A percentile compares a stretch with the other conserved stretches of the same genome.
These are phyloP conservation scores for Fusarium sp. DNA, from an alignment of 2,329 filamentous ascomycete genomes.

Conservation along the genomic window DNA sequence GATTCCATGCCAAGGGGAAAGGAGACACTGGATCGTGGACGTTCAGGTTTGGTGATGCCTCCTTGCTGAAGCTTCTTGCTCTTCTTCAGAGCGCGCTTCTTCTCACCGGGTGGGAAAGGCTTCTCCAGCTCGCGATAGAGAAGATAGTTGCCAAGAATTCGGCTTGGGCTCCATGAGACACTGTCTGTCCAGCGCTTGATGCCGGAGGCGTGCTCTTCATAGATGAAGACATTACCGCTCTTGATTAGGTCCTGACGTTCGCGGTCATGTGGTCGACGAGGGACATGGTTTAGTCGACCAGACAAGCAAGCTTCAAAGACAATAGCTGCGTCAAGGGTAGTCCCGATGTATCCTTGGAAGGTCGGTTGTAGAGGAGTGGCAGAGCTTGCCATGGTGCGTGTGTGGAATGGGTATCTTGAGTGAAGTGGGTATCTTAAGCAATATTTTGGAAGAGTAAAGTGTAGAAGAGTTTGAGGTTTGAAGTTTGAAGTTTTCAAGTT, in stretches of 20 bases:
- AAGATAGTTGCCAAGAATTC: constrained; percentile 85
- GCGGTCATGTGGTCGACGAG: constrained; percentile 85
- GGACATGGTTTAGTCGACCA: constrained; percentile 78
- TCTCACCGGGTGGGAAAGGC: constrained; percentile 83
- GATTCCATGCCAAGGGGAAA: constrained; percentile 29
- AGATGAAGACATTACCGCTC: constrained; percentile 90
- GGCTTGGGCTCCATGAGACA: constrained; percentile 88
- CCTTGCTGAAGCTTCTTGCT: constrained; percentile 57
- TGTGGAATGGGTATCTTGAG: neutral
- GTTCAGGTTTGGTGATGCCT: constrained; percentile 50
- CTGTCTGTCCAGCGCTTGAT: constrained; percentile 97
- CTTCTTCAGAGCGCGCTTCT: constrained; percentile 84
- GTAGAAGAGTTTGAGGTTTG: neutral
- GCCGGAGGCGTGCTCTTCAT: constrained; percentile 88
- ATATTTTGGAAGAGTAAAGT: neutral
- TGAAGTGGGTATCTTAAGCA: constrained; percentile 2
- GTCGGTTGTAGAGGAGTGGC: constrained; percentile 66
- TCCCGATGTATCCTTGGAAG: constrained; percentile 73
- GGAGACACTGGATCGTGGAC: constrained; percentile 37
- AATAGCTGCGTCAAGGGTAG: constrained; percentile 79
- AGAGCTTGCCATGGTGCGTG: constrained; percentile 44
- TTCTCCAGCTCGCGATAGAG: constrained; percentile 85
- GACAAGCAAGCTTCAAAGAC: constrained; percentile 82
- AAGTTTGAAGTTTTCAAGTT: neutral
- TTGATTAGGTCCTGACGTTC: constrained; percentile 81